Conservation (phyloP, 2,329 filamentous ascomycete genomes). For the Fusarium zealandicum region DNA sequence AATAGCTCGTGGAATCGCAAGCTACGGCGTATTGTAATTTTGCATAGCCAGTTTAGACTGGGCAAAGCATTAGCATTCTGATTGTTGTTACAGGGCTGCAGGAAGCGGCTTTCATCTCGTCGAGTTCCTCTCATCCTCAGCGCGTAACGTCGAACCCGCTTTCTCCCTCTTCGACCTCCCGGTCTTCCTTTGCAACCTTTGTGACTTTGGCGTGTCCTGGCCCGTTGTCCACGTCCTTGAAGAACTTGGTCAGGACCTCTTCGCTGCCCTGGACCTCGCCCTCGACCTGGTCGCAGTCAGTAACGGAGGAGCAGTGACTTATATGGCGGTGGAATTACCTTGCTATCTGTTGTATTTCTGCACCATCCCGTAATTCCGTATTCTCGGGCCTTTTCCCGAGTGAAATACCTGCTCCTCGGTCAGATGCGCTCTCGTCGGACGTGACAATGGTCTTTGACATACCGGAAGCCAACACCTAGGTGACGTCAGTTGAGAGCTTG, state of each 20-base stretch:
- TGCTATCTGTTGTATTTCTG: constrained; percentile 63
- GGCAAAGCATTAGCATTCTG: not conserved
- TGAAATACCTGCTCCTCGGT: constrained; percentile 56
- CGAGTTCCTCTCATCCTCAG: constrained; percentile 28
- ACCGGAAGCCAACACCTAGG: constrained; percentile 65
- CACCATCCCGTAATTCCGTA: constrained; percentile 67
- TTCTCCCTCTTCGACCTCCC: constrained; percentile 72
- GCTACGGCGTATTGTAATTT: too few relatives aligned
- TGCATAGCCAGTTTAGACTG: too few relatives aligned
- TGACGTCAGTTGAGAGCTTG: constrained; percentile 39
- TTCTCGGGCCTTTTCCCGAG: constrained; percentile 58
- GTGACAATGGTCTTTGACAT: constrained; percentile 9
- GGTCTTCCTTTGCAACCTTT: constrained; percentile 73
- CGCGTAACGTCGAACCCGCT: constrained; percentile 66
- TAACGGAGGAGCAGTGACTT: not conserved
- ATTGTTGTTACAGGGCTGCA: not conserved
- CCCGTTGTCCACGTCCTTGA: constrained; percentile 78
- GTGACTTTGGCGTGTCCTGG: constrained; percentile 76
- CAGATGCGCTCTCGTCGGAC: not conserved
- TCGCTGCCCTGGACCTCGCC: constrained; percentile 85
- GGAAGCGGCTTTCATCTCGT: not conserved
- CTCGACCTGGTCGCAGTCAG: constrained; percentile 68
- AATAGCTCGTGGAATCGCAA: too few relatives aligned
- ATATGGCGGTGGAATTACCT: constrained; percentile 47
- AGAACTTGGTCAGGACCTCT: constrained; percentile 69